Conservation (phyloP, 495 filamentous ascomycete genomes). For the Tuber brumale region DNA sequence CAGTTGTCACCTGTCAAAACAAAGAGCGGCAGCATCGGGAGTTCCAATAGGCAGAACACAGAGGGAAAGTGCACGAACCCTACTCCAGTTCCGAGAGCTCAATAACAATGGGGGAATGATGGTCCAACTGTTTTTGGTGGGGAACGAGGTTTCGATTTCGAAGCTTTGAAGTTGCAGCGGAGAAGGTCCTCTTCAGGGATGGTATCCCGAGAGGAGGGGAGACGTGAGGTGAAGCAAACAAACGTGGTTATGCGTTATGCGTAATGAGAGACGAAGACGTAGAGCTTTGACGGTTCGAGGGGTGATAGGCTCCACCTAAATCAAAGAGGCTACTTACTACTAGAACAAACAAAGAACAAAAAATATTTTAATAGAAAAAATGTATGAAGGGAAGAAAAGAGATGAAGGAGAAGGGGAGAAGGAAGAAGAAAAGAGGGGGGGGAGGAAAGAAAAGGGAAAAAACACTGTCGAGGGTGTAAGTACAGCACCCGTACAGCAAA, state of each 20-base stretch:
- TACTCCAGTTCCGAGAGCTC: background rate
- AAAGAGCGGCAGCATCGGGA: background rate
- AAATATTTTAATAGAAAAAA: conserved; percentile 1
- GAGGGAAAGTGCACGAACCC: background rate
- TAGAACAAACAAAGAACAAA: conserved; percentile 13
- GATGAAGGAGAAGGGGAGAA: background rate
- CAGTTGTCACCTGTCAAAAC: conserved; percentile 14
- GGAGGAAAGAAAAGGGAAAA: conserved; percentile 8
- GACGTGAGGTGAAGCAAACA: background rate
- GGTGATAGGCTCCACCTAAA: conserved; percentile 7
- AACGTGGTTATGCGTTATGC: conserved; percentile 12
- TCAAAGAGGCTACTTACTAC: conserved; percentile 21
- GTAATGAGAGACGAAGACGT: background rate
- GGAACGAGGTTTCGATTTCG: conserved; percentile 3
- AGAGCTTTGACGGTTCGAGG: background rate
- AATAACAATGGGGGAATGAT: conserved; percentile 14
- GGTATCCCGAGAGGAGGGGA: background rate
- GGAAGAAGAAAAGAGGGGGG: background rate
- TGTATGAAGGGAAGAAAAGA: conserved; percentile 1
- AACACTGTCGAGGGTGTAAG: background rate
- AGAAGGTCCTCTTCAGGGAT: background rate
- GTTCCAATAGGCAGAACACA: background rate
- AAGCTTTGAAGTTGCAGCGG: conserved; percentile 6
- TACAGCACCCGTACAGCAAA: background rate
- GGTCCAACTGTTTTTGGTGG: conserved; percentile 4